Base-by-base conservation (phyloP, 495 filamentous ascomycete species). In the Talaromyces stipitatus region DNA sequence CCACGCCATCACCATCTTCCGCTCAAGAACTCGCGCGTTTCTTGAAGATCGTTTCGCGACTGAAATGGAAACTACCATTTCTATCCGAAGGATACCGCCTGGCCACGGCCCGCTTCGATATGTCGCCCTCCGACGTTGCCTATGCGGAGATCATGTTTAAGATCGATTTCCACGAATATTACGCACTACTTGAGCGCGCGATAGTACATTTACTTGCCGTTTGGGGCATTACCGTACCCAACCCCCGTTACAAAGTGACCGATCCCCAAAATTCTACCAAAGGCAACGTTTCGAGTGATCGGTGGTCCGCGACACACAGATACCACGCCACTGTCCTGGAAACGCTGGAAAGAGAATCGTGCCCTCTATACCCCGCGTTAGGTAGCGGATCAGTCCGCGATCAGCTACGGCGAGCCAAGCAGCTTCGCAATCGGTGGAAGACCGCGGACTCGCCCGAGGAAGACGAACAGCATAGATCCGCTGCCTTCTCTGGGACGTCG, bases 81-180 rank as follows among this genome's bases (percentile, higher is more conserved):
- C 73, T 86, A 41, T 77, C 73, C 5, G 64, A 72, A 32, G 81
- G 72, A 27, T 86, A 84, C 66, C 63, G 63, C 16, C 62, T 72
- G 1, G 80, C 80, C 2, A 74, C 74, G 2, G 58, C 68, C 18
- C 67, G 61, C 24, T 38, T 59, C 41, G 59, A 30, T 2, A 50
- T 57, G 29, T 50, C 47, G 33, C 27, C 50, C 3, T 62, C 55
- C 18, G 61, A 67, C 11, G 50, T 69, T 54, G 53, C 64, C 9
- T 71, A 82, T 22, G 72, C 73, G 0, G 79, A 85, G 60, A 75
- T 81, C 27, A 86, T 86, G 77, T 88, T 88, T 71, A 86, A 87
- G 63, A 69, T 87, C 6, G 85, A 88, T 60, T 88, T 86, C 59
- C 81, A 84, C 69, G 85, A 88, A 58, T 88, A 80, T 70, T 87